A percentile compares a stretch with the other conserved stretches of the same genome.
Conservation (phyloP, 495 filamentous ascomycete species). For the Annulohypoxylon moriforme region DNA sequence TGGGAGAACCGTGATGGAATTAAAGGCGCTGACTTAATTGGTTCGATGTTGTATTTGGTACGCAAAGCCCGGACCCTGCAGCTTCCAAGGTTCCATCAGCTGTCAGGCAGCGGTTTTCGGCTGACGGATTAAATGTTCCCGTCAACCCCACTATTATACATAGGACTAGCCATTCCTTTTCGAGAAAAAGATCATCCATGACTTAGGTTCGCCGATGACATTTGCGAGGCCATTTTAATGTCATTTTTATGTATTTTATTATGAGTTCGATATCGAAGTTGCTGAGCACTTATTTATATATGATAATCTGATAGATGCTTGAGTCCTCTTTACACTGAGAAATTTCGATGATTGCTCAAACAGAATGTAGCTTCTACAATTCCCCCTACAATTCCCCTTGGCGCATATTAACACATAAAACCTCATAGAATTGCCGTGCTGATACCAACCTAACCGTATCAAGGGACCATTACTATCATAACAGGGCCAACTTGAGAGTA, state of each 20-base stretch:
- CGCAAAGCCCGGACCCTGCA: neutral
- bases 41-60: slow-evolving; percentile 1
- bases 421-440: neutral
- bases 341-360: neutral
- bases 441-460: slow-evolving; percentile 9
- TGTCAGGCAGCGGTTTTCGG: slow-evolving; percentile 6
- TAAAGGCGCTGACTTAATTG: slow-evolving; percentile 27
- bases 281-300: neutral
- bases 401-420: slow-evolving; percentile 10
- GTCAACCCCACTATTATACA: neutral
- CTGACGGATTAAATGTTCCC: slow-evolving; percentile 16
- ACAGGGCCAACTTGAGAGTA: slow-evolving; percentile 4
- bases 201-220: slow-evolving; percentile 19
- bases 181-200: slow-evolving; percentile 3
- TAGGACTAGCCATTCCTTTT: neutral
- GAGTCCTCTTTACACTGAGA: neutral
- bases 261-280: neutral
- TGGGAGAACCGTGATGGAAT: slow-evolving; percentile 5
- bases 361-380: neutral
- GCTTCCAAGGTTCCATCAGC: slow-evolving; percentile 2
- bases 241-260: neutral
- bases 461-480: neutral
- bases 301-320: neutral
- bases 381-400: slow-evolving; percentile 13
- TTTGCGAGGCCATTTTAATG: slow-evolving; percentile 23